Base-by-base conservation (phyloP, 805 yeast genomes). In the Saccharomycopsis amapae region DNA sequence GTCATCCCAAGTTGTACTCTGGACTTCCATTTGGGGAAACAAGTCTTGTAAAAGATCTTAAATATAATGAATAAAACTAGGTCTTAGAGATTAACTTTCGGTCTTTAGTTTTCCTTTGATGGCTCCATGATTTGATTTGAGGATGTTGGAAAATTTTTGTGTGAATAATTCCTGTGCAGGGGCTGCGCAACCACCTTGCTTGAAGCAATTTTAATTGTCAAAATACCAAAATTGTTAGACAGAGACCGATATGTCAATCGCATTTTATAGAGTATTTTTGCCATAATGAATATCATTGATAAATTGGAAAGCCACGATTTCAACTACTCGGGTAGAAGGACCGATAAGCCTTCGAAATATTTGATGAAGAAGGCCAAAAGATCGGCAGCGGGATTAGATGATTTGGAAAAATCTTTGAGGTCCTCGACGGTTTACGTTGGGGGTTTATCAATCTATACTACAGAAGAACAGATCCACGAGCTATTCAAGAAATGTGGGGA, bases 381-480 rank as follows among this genome's bases (percentile, higher is more conserved):
- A 39, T 71, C 49, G 64, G 64, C 33, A 2, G 61, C 67, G 51
- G 80, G 81, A 0, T 69, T 79, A 51, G 78, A 76, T 22, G 83
- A 81, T 53, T 68, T 89, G 50, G 75, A 81, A 55, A 72, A 72
- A 53, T 76, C 93, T 1, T 69, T 81, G 62, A 68, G 65, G 31
- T 78, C 87, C 46, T 71, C 77, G 24, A 89, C 97, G 0, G 75
- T 93, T 3, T 93, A 93, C 58, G 94, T 93, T 31, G 98, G 97
- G 3, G 87, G 87, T 62, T 63, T 93, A 26, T 81, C 95, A 2
- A 85, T 86, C 55, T 85, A 81, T 64, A 89, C 97, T 3, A 84
- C 96, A 1, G 98, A 93, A 62, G 98, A 93, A 61, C 97, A 90
- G 63, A 77, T 90, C 13, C 82, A 80, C 60, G 97, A 89, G 62